phyloP scores from a whole-genome alignment of 352 stramenopile species.

The Pythium angustatum region DNA sequence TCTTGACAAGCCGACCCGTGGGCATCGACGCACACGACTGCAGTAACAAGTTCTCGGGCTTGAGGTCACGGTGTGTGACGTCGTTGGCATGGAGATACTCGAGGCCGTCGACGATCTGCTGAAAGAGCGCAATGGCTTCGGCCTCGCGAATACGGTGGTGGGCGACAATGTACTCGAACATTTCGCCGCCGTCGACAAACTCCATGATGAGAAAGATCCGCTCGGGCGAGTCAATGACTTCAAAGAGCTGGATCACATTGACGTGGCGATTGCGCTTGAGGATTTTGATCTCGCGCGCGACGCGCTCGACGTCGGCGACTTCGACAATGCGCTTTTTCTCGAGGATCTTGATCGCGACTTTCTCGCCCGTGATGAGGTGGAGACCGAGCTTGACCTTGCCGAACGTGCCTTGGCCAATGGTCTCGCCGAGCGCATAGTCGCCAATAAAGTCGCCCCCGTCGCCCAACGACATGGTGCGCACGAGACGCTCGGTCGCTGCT shows the following conservation, averaged over 20 bases:
- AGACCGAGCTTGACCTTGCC: conserved; percentile 90
- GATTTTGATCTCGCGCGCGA: conserved; percentile 94
- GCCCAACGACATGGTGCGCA: not conserved
- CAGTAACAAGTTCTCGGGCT: conserved; percentile 91
- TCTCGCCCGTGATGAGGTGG: conserved; percentile 90
- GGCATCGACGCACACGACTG: conserved; percentile 45
- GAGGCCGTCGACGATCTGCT: conserved; percentile 90
- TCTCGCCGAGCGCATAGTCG: conserved; percentile 91
- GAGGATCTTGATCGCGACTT: conserved; percentile 92
- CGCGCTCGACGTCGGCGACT: conserved; percentile 85
- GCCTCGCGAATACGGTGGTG: conserved; percentile 83
- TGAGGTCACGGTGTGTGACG: conserved; percentile 90
- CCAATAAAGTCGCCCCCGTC: conserved; percentile 59
- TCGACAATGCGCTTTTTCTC: conserved; percentile 92
- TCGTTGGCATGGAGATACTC: conserved; percentile 91
- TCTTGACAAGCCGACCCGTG: conserved; percentile 72
- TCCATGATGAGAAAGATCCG: conserved; percentile 95
- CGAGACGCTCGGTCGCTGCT: too few species aligned
- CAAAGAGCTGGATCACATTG: conserved; percentile 92
- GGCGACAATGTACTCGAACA: conserved; percentile 95
- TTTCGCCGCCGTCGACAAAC: conserved; percentile 87
- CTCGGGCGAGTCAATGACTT: conserved; percentile 86
- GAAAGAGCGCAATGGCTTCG: conserved; percentile 82
- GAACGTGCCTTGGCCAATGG: conserved; percentile 93
- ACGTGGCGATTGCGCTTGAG: conserved; percentile 89